These are phyloP conservation scores for Aspergillus tamarii DNA, from an alignment of 2,329 filamentous ascomycete genomes.

Conservation along the genomic window DNA sequence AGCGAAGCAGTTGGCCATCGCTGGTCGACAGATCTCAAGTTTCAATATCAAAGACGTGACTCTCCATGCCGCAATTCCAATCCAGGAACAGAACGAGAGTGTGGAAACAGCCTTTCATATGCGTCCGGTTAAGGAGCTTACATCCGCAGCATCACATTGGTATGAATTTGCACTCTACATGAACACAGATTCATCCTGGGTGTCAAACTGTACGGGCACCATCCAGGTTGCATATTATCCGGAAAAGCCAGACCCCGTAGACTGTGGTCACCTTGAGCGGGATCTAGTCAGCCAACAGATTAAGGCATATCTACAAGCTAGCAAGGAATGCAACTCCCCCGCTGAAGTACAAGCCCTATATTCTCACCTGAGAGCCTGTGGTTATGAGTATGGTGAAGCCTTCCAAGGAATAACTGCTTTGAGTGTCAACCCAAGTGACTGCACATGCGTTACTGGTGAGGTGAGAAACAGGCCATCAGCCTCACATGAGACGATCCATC, in stretches of 20 bases:
- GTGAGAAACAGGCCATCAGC: not conserved
- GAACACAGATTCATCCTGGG: conserved; percentile 3
- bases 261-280: not conserved
- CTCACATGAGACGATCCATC: conserved; percentile 15
- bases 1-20: not conserved
- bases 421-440: not conserved
- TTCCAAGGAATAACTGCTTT: not conserved
- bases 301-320: not conserved
- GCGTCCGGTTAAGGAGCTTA: not conserved
- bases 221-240: conserved; percentile 11
- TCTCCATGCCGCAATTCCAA: conserved; percentile 6
- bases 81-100: not conserved
- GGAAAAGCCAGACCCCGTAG: not conserved
- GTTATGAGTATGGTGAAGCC: not conserved
- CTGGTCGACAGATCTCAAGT: not conserved
- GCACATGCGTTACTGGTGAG: not conserved
- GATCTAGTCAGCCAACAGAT: not conserved
- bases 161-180: conserved; percentile 12
- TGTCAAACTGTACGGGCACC: conserved; percentile 10
- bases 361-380: not conserved
- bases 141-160: conserved; percentile 6
- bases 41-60: conserved; percentile 8
- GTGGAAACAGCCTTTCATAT: conserved; percentile 2
- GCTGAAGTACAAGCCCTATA: not conserved
- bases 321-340: not conserved